These are phyloP conservation scores for Mariannaea sp. DNA, from an alignment of 2,329 filamentous ascomycete species.

Conservation along the genomic window DNA sequence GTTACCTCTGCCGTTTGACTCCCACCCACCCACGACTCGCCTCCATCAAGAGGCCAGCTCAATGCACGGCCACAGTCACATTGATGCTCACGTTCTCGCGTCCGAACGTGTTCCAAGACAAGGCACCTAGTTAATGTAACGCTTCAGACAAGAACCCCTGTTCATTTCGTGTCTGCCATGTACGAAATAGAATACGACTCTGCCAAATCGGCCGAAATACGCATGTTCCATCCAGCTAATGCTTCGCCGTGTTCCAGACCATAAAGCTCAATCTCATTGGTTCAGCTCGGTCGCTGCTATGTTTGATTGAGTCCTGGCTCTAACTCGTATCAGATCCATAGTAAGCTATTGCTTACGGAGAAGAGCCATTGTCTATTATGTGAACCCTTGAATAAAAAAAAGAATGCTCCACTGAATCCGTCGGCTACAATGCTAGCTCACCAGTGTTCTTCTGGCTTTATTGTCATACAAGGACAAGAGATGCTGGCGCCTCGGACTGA, in stretches of 20 bases:
- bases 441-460: too few relatives aligned
- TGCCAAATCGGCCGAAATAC: constrained; percentile 5
- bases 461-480: too few relatives aligned
- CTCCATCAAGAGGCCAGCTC: not conserved
- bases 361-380: too few relatives aligned
- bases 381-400: too few relatives aligned
- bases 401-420: too few relatives aligned
- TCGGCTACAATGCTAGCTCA: not conserved
- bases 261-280: constrained; percentile 9
- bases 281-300: constrained; percentile 12
- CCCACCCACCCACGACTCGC: not conserved
- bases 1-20: not conserved
- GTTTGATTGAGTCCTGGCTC: not conserved
- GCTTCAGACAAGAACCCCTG: constrained; percentile 18
- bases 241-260: constrained; percentile 17
- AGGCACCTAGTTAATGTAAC: constrained; percentile 15
- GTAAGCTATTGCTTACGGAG: too few relatives aligned
- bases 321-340: constrained; percentile 8
- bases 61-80: not conserved
- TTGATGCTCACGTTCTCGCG: constrained; percentile 6
- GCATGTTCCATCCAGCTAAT: constrained; percentile 19
- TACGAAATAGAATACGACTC: not conserved
- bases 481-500: too few relatives aligned
- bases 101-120: constrained; percentile 6
- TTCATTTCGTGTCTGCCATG: constrained; percentile 3